These are phyloP conservation scores for Lizanozyma gosingica DNA, from an alignment of 1,139 yeast species.

Conservation along the genomic window DNA sequence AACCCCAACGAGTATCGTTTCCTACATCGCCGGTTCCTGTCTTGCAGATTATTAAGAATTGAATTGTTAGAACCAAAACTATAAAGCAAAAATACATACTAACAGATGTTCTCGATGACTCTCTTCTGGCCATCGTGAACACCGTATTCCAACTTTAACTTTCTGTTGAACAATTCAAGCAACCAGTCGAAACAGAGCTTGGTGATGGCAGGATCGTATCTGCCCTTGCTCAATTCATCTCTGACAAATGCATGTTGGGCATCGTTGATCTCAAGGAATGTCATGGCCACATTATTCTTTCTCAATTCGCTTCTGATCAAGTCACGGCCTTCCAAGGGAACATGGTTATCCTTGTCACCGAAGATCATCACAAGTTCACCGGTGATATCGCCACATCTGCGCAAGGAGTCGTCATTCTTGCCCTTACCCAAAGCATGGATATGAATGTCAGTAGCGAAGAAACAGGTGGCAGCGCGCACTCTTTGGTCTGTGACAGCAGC, in stretches of 20 bases:
- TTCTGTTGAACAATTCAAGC: slow-evolving; percentile 62
- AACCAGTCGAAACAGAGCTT: slow-evolving; percentile 59
- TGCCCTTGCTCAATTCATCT: slow-evolving; percentile 69
- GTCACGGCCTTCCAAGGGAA: slow-evolving; percentile 72
- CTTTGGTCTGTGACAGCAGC: slow-evolving; percentile 54
- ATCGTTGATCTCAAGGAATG: slow-evolving; percentile 66
- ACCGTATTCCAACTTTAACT: slow-evolving; percentile 60
- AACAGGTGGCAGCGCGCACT: slow-evolving; percentile 61
- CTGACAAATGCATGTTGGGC: slow-evolving; percentile 82
- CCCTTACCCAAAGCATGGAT: slow-evolving; percentile 57
- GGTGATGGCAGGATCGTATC: slow-evolving; percentile 73
- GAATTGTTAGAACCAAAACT: no score
- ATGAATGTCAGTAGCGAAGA: slow-evolving; percentile 79
- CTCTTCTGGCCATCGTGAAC: slow-evolving; percentile 42
- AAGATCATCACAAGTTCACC: slow-evolving; percentile 62
- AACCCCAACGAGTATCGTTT: no score
- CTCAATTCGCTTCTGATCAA: slow-evolving; percentile 57
- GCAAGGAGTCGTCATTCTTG: slow-evolving; percentile 53
- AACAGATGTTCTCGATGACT: slow-evolving; percentile 59
- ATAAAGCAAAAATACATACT: no score
- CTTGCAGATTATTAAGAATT: no score
- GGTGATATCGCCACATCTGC: slow-evolving; percentile 42
- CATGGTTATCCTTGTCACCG: slow-evolving; percentile 76
- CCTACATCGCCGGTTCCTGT: no score
- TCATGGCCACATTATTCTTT: slow-evolving; percentile 50